A percentile compares a stretch with the other conserved stretches of the same genome.
These are phyloP conservation scores for Fragaria vesca DNA, from an alignment of 306 rosid species.

Conservation along the genomic window DNA sequence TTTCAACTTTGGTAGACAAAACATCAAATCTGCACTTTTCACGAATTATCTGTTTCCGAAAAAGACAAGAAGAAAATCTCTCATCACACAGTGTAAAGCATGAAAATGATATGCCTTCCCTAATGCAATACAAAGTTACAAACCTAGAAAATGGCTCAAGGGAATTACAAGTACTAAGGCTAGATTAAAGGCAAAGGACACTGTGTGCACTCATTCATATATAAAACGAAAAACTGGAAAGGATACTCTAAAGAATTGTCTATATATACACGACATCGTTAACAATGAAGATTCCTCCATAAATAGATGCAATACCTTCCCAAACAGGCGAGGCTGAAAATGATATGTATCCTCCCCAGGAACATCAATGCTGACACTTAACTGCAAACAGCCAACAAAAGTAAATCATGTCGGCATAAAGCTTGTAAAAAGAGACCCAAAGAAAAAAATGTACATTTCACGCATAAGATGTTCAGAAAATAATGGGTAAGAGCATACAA, in stretches of 20 bases:
- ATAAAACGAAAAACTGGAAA: neutral
- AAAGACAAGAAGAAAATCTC: slow-evolving; percentile 18
- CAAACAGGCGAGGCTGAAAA: slow-evolving; percentile 79
- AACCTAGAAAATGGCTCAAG: slow-evolving; percentile 7
- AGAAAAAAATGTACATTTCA: neutral
- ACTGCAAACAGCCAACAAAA: slow-evolving; percentile 43
- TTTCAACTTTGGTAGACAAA: slow-evolving; percentile 77
- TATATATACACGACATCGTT: neutral
- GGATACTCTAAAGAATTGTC: neutral
- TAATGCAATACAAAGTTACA: neutral
- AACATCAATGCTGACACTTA: slow-evolving; percentile 59
- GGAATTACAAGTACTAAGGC: neutral
- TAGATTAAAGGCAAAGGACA: neutral
- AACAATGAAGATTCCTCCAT: neutral
- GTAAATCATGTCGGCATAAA: slow-evolving; percentile 4
- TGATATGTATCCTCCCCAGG: slow-evolving; percentile 62
- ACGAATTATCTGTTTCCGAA: slow-evolving; percentile 58
- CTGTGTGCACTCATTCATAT: neutral
- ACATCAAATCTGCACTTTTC: slow-evolving; percentile 52
- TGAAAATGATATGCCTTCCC: slow-evolving; percentile 6
- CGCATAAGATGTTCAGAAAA: neutral
- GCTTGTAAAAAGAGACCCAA: neutral
- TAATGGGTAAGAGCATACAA: slow-evolving; percentile 53
- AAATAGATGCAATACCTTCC: slow-evolving; percentile 54
- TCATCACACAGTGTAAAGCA: slow-evolving; percentile 3